Evolutionary conservation across 768 basidiomycete genomes (phyloP).

Genomic region (Cubamyces lactineus): DNA sequence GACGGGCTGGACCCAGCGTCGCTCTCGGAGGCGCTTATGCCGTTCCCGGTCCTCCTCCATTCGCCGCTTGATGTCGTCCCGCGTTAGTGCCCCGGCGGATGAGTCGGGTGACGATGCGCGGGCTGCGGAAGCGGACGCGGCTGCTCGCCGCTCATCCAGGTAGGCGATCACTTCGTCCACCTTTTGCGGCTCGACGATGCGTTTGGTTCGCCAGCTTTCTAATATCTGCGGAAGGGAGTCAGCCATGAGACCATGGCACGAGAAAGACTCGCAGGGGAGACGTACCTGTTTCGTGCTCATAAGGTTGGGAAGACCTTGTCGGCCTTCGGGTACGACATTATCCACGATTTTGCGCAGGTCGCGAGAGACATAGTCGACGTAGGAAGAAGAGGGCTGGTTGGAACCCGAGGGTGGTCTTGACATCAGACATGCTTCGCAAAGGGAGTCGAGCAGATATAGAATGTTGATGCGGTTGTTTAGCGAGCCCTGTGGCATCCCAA

Average conservation of each 20-base stretch:
- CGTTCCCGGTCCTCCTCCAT: slow-evolving; percentile 93
- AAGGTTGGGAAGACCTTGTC: slow-evolving; percentile 85
- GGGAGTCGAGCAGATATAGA: slow-evolving; percentile 85
- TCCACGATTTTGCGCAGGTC: slow-evolving; percentile 81
- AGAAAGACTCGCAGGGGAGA: no score
- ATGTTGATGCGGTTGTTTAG: slow-evolving; percentile 94
- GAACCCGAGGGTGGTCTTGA: slow-evolving; percentile 60
- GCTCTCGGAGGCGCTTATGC: slow-evolving; percentile 88
- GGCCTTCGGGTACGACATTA: slow-evolving; percentile 85
- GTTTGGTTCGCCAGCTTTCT: slow-evolving; percentile 88
- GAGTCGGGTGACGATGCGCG: slow-evolving; percentile 31
- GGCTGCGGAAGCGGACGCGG: slow-evolving; percentile 26
- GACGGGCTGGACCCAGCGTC: slow-evolving; percentile 87
- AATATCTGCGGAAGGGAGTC: slow-evolving; percentile 61
- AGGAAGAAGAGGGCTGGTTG: slow-evolving; percentile 52
- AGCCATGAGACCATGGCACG: background rate
- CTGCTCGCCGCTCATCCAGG: slow-evolving; percentile 51
- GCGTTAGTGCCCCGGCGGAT: slow-evolving; percentile 37
- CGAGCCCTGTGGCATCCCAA: slow-evolving; percentile 48
- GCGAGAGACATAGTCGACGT: slow-evolving; percentile 76
- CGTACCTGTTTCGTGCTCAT: slow-evolving; percentile 85
- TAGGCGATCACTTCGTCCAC: slow-evolving; percentile 69
- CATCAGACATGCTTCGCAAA: slow-evolving; percentile 78
- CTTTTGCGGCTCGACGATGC: slow-evolving; percentile 77
- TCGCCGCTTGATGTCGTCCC: slow-evolving; percentile 72